Conservation (phyloP, 768 basidiomycete genomes). For the Rossbeevera mucosa region DNA sequence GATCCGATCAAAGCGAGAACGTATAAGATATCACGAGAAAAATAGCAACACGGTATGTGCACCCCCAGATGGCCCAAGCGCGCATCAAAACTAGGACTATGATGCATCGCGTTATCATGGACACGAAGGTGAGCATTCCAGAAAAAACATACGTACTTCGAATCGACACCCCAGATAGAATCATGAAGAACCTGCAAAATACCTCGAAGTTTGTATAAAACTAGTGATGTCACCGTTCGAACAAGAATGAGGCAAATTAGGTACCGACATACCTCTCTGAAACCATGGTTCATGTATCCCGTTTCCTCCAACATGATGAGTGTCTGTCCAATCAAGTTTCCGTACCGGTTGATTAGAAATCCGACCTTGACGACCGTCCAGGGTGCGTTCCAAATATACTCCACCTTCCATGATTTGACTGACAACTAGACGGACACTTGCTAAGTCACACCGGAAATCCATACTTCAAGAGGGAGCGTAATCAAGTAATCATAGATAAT, state of each 20-base stretch:
- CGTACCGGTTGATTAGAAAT: slow-evolving; percentile 19
- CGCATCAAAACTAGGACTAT: slow-evolving; percentile 18
- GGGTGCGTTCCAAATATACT: slow-evolving; percentile 15
- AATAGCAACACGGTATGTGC: neutral
- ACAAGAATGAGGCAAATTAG: neutral
- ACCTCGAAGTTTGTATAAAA: slow-evolving; percentile 8
- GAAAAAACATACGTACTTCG: neutral
- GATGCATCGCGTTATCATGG: neutral
- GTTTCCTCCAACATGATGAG: slow-evolving; percentile 3
- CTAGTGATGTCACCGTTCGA: neutral
- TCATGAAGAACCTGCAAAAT: slow-evolving; percentile 5
- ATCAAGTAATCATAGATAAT: slow-evolving; percentile 10
- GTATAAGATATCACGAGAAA: slow-evolving; percentile 4
- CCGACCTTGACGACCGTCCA: slow-evolving; percentile 8
- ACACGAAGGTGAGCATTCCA: neutral
- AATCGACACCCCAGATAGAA: slow-evolving; percentile 12
- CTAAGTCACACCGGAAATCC: neutral
- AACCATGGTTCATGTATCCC: neutral
- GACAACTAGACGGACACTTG: neutral
- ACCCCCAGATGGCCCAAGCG: slow-evolving; percentile 21
- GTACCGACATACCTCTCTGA: neutral
- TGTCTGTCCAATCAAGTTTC: slow-evolving; percentile 13
- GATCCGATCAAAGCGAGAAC: neutral
- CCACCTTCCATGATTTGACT: slow-evolving; percentile 1
- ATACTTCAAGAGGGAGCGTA: slow-evolving; percentile 10